Conservation (phyloP, 768 basidiomycete genomes). For the Dacryopinax spathularia region DNA sequence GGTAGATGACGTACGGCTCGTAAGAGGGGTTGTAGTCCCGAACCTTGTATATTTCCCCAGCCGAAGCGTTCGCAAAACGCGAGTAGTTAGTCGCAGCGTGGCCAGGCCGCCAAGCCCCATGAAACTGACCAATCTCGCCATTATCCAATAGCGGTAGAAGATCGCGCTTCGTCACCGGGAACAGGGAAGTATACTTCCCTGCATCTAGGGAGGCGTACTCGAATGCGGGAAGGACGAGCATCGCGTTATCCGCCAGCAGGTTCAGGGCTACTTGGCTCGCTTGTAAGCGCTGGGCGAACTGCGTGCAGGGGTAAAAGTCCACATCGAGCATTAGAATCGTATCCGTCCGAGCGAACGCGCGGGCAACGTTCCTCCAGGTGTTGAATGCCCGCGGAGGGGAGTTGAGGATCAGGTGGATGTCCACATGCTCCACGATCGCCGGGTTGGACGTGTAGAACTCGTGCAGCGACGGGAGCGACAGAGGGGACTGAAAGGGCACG, state of each 20-base stretch:
- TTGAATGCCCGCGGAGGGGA: conserved; percentile 58
- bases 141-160: conserved; percentile 45
- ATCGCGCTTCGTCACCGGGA: conserved; percentile 11
- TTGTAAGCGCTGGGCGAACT: conserved; percentile 50
- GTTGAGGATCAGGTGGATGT: conserved; percentile 76
- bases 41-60: conserved; percentile 61
- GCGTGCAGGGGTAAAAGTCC: conserved; percentile 73
- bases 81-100: conserved; percentile 72
- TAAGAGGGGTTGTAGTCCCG: conserved; percentile 66
- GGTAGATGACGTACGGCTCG: conserved; percentile 78
- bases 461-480: conserved; percentile 44
- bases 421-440: conserved; percentile 53
- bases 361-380: conserved; percentile 76
- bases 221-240: conserved; percentile 74
- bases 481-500: conserved; percentile 50
- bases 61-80: conserved; percentile 43
- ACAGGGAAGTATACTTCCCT: conserved; percentile 45
- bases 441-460: conserved; percentile 52
- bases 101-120: conserved; percentile 59
- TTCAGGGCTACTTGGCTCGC: conserved; percentile 30
- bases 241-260: conserved; percentile 40
- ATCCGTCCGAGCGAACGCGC: conserved; percentile 68
- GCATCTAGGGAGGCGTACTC: conserved; percentile 57
- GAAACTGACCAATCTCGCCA: conserved; percentile 57
- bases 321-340: conserved; percentile 86